Base-by-base conservation (phyloP, 2,329 filamentous ascomycete species). In the Fusarium newnesense region DNA sequence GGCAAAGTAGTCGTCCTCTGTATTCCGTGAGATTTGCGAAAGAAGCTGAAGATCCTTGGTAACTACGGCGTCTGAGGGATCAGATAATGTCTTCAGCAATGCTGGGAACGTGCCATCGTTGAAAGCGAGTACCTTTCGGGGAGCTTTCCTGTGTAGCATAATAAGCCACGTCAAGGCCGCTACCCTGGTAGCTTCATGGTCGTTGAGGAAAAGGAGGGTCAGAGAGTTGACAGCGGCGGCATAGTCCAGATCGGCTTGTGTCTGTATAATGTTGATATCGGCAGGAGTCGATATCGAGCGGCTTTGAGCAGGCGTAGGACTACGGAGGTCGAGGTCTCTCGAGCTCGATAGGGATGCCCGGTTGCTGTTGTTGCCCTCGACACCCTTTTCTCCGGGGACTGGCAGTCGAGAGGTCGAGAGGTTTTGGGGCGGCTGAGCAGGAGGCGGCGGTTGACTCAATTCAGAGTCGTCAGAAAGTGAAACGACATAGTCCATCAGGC, bases 21-120 rank as follows among this genome's bases (percentile, higher is more conserved):
- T 98, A 77, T 98, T 97, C 73, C 93, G 91, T 6, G 96, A 98
- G 61, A 99, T 98, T 76, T 99, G 96, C 1, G 96, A 98, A 5
- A 99, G 87, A 21, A 99, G 87, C 72, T 98, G 94, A 36, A 99
- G 84, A 80, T 99, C 96, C 76, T 96, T 94, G 9, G 94, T 98
- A 4, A 99, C 97, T 11, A 99, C 96, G 24, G 95, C 94, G 80
- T 99, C 96, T 12, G 96, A 94, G 12, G 96, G 94, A 81, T 99
- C 96, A 1, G 96, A 98, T 2, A 99, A 87, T 0, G 96, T 99
- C 84, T 99, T 99, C 37, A 99, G 90, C 36, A 99, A 85, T 26
- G 96, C 96, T 18, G 96, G 96, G 79, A 99, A 99, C 1, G 96
- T 98, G 54, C 96, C 96, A 78, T 98, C 96, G 75, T 98, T 97